Evolutionary conservation across 257 asterid species (phyloP).

Genomic region (Salvia miltiorrhiza): DNA sequence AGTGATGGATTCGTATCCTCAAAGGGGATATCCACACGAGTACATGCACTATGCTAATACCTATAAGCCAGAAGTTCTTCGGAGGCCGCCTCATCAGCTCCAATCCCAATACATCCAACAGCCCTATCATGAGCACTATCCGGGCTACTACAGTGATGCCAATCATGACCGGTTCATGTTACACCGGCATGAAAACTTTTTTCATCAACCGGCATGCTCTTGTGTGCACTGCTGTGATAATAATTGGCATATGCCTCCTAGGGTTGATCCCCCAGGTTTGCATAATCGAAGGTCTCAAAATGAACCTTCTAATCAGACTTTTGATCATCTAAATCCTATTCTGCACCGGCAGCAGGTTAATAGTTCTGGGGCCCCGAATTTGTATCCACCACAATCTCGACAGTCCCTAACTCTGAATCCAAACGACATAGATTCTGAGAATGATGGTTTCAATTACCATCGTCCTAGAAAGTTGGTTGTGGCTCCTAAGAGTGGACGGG

Average conservation of each 20-base stretch:
- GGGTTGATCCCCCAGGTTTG: slow-evolving; percentile 39
- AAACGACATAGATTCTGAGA: slow-evolving; percentile 49
- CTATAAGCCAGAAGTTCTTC: slow-evolving; percentile 45
- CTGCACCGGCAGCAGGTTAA: slow-evolving; percentile 36
- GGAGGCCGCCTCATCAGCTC: slow-evolving; percentile 42
- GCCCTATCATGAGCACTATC: slow-evolving; percentile 43
- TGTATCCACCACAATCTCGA: slow-evolving; percentile 33
- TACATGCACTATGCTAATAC: slow-evolving; percentile 36
- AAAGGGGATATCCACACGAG: slow-evolving; percentile 41
- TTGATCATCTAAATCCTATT: slow-evolving; percentile 34
- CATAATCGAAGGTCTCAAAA: slow-evolving; percentile 42
- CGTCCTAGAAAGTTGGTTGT: slow-evolving; percentile 47
- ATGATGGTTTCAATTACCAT: slow-evolving; percentile 42
- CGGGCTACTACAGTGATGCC: slow-evolving; percentile 44
- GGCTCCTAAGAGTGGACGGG: slow-evolving; percentile 35
- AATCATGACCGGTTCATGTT: slow-evolving; percentile 49
- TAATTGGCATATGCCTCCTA: slow-evolving; percentile 51
- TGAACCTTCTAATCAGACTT: slow-evolving; percentile 33
- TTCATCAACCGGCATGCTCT: slow-evolving; percentile 81
- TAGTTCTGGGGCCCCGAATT: slow-evolving; percentile 36
- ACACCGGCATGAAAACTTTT: slow-evolving; percentile 61
- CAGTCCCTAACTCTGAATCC: slow-evolving; percentile 42
- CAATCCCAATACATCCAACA: slow-evolving; percentile 44
- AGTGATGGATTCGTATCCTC: slow-evolving; percentile 44
- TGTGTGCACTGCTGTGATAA: slow-evolving; percentile 62